Evolutionary conservation across 495 filamentous ascomycete genomes (phyloP), one percentile per base, ranked within the genome.

Genomic region (Pseudotulostoma volvatum): DNA sequence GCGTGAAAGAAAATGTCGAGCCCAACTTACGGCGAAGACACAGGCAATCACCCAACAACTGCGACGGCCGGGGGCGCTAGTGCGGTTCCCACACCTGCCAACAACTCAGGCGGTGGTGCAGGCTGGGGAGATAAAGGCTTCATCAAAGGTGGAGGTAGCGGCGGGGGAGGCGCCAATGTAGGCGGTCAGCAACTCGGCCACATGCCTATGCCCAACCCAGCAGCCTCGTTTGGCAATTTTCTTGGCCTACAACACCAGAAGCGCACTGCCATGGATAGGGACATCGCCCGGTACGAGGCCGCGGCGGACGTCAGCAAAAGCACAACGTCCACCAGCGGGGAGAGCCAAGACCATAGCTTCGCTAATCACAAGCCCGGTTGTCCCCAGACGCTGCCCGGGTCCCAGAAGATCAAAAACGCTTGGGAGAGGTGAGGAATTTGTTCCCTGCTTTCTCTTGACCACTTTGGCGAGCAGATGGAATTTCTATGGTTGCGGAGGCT

Each of bases 321-420:
- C 9, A 48, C 32, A 7, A 45, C 39, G 1, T 14, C 19, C 13
- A 35, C 42, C 1, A 44, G 50, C 7, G 43, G 45, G 7, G 54
- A 48, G 11, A 56, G 53, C 37, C 58, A 67, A 39, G 61, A 64
- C 38, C 55, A 57, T 37, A 56, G 44, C 18, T 64, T 63, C 38
- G 57, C 56, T 56, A 31, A 39, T 0, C 40, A 37, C 16, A 57
- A 53, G 36, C 54, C 63, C 4, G 61, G 63, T 7, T 46, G 41
- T 9, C 38, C 49, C 16, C 48, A 53, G 20, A 55, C 55, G 7
- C 50, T 55, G 41, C 55, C 57, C 31, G 62, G 61, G 1, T 61
- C 55, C 57, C 19, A 33, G 28, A 38, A 38, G 34, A 25, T 40
- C 19, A 54, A 56, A 45, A 40, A 46, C 9, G 48, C 47, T 14